Conservation (phyloP, 78 protist genomes). For the Cavenderia fasciculata region DNA sequence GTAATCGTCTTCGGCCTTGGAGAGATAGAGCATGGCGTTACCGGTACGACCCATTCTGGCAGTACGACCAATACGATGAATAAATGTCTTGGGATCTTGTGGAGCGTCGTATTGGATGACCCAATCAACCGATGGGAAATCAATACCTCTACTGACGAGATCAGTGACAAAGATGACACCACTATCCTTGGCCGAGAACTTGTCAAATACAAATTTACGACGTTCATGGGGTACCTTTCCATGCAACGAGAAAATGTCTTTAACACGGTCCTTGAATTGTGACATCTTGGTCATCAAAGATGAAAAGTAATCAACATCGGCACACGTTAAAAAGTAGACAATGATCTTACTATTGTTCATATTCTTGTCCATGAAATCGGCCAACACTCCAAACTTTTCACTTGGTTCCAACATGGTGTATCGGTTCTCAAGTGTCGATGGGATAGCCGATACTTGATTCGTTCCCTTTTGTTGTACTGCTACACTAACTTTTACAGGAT, state of each 20-base stretch:
- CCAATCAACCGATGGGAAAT: constrained; percentile 92
- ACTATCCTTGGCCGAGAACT: background rate
- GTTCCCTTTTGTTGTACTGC: constrained; percentile 30
- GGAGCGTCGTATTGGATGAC: constrained; percentile 90
- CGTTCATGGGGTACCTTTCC: constrained; percentile 88
- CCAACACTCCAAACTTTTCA: constrained; percentile 66
- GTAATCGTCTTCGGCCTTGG: constrained; percentile 82
- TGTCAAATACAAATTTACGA: constrained; percentile 58
- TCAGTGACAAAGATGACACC: constrained; percentile 89
- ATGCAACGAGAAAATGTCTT: constrained; percentile 80
- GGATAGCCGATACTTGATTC: constrained; percentile 28
- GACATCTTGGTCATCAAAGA: background rate
- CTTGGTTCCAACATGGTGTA: constrained; percentile 14
- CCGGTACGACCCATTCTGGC: constrained; percentile 93
- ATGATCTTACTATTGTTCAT: constrained; percentile 76
- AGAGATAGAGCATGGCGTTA: constrained; percentile 75
- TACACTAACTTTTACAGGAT: constrained; percentile 83
- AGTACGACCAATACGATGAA: constrained; percentile 95
- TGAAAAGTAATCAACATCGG: constrained; percentile 88
- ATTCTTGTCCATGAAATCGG: constrained; percentile 29
- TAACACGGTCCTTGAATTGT: background rate
- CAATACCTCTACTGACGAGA: constrained; percentile 93
- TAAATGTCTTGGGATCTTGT: constrained; percentile 89
- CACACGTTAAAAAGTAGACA: constrained; percentile 93
- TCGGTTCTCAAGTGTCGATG: constrained; percentile 65